Base-by-base conservation (phyloP, 2,329 filamentous ascomycete genomes). In the Diaporthe citriasiana region DNA sequence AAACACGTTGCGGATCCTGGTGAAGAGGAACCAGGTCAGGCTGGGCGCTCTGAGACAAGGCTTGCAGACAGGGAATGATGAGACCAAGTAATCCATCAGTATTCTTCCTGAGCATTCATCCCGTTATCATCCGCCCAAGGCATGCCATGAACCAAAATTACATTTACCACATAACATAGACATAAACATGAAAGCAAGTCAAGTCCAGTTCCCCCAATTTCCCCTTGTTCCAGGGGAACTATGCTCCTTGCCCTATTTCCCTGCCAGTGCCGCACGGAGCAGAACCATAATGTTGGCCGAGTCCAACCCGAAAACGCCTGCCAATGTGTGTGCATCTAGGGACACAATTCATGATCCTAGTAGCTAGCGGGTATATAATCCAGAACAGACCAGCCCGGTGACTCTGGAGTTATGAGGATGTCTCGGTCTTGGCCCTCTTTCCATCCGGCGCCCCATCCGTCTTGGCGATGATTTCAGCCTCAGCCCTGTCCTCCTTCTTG, bases 21-120 rank as follows among this genome's bases (percentile, higher is more conserved):
- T 90, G 13, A 92, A 90, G 86, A 85, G 93, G 80, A 95, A 95
- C 80, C 87, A 92, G 84, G 77, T 87, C 79, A 84, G 93, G 19
- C 80, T 93, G 76, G 89, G 88, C 65, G 86, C 84, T 40, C 81
- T 94, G 78, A 86, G 84, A 81, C 84, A 79, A 69, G 70, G 17
- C 2, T 45, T 71, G 56, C 56, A 40, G 25, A 80, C 81, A 75
- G 83, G 79, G 51, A 81, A 80, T 69, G 78, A 82, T n/a, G 76
- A 77, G 66, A 70, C 66, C n/a, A 71, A 75, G 60, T 75, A 63
- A 40, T 71, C 56, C 53, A 53, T 68, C 33, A 51, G n/a, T 53
- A 33, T 40, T 68, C 50, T 35, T 51, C 19, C 12, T 27, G 9
- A 65, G 22, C 56, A 55, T 63, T 53, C 33, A 38, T 40, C 22